Percentiles rank a stretch among this genome's conserved stretches.
Conservation (phyloP, 331 rosid species). For the Spiraea crenata region DNA sequence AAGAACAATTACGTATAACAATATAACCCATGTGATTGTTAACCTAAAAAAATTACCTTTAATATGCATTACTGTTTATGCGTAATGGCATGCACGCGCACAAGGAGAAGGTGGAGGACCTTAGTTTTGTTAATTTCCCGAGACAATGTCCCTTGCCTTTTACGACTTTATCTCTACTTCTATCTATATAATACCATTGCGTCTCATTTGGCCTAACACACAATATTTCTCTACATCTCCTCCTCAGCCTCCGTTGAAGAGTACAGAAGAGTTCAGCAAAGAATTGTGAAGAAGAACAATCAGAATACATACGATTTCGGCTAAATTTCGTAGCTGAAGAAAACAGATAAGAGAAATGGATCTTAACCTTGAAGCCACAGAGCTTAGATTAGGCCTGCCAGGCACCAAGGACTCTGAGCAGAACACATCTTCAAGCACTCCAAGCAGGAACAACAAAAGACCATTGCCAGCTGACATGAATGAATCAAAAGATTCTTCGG, state of each 20-base stretch:
- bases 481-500: not conserved
- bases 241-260: not conserved
- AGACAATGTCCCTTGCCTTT: not conserved
- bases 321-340: not conserved
- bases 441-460: slow-evolving; percentile 25
- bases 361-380: slow-evolving; percentile 53
- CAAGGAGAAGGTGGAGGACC: not conserved
- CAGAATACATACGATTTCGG: not conserved
- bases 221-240: slow-evolving; percentile 2
- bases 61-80: not conserved
- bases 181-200: slow-evolving; percentile 30
- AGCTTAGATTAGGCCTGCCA: slow-evolving; percentile 52
- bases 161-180: slow-evolving; percentile 3
- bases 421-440: slow-evolving; percentile 12
- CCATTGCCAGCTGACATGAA: slow-evolving; percentile 13
- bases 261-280: not conserved
- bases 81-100: slow-evolving; percentile 14
- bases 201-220: slow-evolving; percentile 17
- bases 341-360: slow-evolving; percentile 10
- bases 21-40: too few species aligned
- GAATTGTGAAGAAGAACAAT: slow-evolving; percentile 5
- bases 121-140: not conserved
- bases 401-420: slow-evolving; percentile 32
- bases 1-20: too few species aligned
- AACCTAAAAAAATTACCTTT: too few species aligned